phyloP scores from a whole-genome alignment of 306 rosid species.

The Leucaena leucocephala region DNA sequence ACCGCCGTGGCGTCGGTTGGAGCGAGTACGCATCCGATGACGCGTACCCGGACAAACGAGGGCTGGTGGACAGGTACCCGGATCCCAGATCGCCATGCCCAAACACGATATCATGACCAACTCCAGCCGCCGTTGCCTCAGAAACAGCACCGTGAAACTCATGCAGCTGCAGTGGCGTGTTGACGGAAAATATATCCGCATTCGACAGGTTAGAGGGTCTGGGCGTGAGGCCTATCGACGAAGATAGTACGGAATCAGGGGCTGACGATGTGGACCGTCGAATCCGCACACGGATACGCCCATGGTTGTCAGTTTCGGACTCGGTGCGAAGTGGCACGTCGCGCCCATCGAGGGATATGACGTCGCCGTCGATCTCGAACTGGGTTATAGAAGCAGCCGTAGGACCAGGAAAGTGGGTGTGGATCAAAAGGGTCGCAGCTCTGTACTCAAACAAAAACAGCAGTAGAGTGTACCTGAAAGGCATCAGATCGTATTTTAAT shows the following conservation, averaged over 20 bases:
- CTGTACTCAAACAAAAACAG: slow-evolving; percentile 77
- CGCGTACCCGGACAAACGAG: slow-evolving; percentile 39
- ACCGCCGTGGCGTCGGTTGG: slow-evolving; percentile 74
- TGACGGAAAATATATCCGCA: slow-evolving; percentile 75
- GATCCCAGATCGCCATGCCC: background rate
- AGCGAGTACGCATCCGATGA: slow-evolving; percentile 46
- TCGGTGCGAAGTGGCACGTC: slow-evolving; percentile 60
- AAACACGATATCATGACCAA: background rate
- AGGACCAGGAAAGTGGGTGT: slow-evolving; percentile 63
- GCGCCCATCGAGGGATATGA: slow-evolving; percentile 73
- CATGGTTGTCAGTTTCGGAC: slow-evolving; percentile 74
- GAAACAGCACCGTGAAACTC: background rate
- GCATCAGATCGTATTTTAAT: background rate
- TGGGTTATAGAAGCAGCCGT: slow-evolving; percentile 74
- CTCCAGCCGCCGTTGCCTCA: slow-evolving; percentile 38
- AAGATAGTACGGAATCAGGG: slow-evolving; percentile 33
- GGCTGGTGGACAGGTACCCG: slow-evolving; percentile 30
- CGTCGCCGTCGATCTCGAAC: slow-evolving; percentile 75
- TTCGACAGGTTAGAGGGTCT: slow-evolving; percentile 75
- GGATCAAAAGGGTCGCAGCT: slow-evolving; percentile 52
- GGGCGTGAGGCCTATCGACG: slow-evolving; percentile 54
- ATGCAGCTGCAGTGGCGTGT: slow-evolving; percentile 37
- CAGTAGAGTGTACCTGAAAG: slow-evolving; percentile 57
- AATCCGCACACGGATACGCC: slow-evolving; percentile 43
- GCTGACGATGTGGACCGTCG: slow-evolving; percentile 53